Base-by-base conservation (phyloP, 192 early-diverging fungal species). In the Kappamyces sp. region DNA sequence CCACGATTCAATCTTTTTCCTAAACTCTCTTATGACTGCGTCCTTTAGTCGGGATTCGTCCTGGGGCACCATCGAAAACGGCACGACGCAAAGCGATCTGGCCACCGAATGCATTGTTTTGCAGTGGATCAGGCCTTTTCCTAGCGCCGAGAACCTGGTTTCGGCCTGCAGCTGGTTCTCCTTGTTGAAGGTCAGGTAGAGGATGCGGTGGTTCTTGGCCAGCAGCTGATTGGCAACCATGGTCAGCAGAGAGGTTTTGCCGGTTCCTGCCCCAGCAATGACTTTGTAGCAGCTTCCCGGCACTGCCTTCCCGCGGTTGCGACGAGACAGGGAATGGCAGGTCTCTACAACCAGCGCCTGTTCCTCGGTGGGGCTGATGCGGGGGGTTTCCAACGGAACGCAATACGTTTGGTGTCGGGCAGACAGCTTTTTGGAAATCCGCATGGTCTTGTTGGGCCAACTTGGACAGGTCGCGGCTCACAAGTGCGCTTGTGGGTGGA, bases 181-280 rank as follows among this genome's bases (percentile, higher is more conserved):
- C 53, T 64, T 64, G 51, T 64, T 64, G 62, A 48, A 64, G 7
- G 58, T 55, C 23, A 64, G 33, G 51, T 64, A 64, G n/a, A 64
- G 44, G 33, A 64, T 64, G 10, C 38, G 40, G 51, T 64, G 62
- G 12, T 39, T 38, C 8, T 57, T 40, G 8, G 23, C 15, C 6
- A 42, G 44, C 9, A 64, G 62, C 12, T 54, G 7, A 15, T 64
- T 47, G 5, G 62, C 62, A 2, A 64, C 37, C n/a, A 64, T 41
- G 8, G 43, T 41, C 13, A 64, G 53, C 5, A 55, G 55, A 5
- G 62, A 57, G 23, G 62, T 64, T 42, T 64, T 64, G 9, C 62
- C 62, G 8, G 53, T 64, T 44, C 62, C 62, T 55, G 31, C 53
- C 62, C 23, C 23, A 23, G 23, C 23, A 23, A 23, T 23, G 23